Evolutionary conservation across 1,284 basidiomycete genomes (phyloP).

Genomic region (Moniliella sp.): DNA sequence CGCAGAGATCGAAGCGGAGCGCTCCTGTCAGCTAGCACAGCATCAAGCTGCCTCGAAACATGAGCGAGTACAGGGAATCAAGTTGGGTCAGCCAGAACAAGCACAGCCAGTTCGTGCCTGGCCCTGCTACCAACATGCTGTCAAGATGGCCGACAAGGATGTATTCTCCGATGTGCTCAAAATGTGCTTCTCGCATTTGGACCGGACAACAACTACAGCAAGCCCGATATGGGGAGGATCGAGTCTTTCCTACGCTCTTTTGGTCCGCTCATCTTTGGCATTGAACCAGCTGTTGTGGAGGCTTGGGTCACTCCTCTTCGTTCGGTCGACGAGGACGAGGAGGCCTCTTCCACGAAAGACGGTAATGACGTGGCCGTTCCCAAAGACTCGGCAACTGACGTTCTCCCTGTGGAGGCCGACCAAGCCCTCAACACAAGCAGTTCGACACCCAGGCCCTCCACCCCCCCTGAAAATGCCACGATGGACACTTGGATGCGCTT

Average conservation of each 20-base stretch:
- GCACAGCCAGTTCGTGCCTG: too few species aligned
- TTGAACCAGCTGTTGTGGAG: conserved; percentile 3
- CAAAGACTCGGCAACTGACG: too few species aligned
- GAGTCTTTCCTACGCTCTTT: conserved; percentile 69
- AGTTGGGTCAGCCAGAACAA: conserved; percentile 20
- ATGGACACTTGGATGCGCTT: conserved; percentile 11
- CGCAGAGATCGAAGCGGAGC: conserved; percentile 60
- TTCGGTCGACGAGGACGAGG: too few species aligned
- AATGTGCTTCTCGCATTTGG: conserved; percentile 70
- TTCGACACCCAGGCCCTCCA: conserved; percentile 1
- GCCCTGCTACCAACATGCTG: conserved; percentile 48
- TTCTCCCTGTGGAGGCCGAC: too few species aligned
- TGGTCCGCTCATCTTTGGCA: too few species aligned
- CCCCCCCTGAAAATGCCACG: conserved; percentile 31
- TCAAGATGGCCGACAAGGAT: conserved; percentile 52
- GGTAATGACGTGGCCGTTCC: too few species aligned
- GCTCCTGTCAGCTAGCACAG: conserved; percentile 45
- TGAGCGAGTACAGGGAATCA: too few species aligned
- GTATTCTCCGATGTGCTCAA: conserved; percentile 72
- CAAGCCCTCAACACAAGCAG: too few species aligned
- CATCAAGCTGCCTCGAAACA: too few species aligned
- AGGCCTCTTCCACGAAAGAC: too few species aligned
- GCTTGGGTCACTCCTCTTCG: conserved; percentile 3
- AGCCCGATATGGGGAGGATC: conserved; percentile 56
- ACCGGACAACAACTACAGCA: conserved; percentile 53